Evolutionary conservation across 768 basidiomycete genomes (phyloP), one percentile per base, ranked within the genome.

Genomic region (Leccinum longicurvipes): DNA sequence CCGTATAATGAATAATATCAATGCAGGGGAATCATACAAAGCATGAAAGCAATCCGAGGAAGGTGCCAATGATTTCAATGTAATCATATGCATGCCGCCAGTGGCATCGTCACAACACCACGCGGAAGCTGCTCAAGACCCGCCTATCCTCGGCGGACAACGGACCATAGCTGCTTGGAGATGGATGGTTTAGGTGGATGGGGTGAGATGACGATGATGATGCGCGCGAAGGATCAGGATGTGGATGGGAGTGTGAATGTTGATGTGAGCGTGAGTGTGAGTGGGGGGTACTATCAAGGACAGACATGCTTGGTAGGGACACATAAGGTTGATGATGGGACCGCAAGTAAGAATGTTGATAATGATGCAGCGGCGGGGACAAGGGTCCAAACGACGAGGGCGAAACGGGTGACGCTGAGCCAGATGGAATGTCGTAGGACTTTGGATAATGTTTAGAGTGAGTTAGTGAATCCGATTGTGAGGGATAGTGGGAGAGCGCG

Each of bases 121-220:
- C 76, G 44, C 79, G 79, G 63, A 86, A 79, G 45, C 80, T 79
- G 59, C 77, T 77, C 52, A 86, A 65, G n/a, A 76, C 81, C 52
- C 82, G 76, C 54, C 77, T 79, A 66, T 86, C 84, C 65, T 86
- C 84, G 46, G 79, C 72, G 10, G 82, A 72, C 31, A 83, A 48
- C 73, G 74, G 59, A 71, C 75, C 29, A 73, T 74, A 71, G 45
- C 60, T 67, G 14, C 58, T 67, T 39, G 67, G 62, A 17, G 65
- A 62, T 47, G 64, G 69, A n/a, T 57, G 60, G 24, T 57, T 60
- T 36, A 68, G 59, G 32, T 50, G 69, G 31, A 68, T 53, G 25
- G 50, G 57, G 8, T 50, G 51, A n/a, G 61, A 27, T 19, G 55
- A 45, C 48, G 45, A 57, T 8, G 50, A 50, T 8, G 25, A 36